Evolutionary conservation across 495 filamentous ascomycete species (phyloP).

Genomic region (Friedmanniomyces endolithicus): DNA sequence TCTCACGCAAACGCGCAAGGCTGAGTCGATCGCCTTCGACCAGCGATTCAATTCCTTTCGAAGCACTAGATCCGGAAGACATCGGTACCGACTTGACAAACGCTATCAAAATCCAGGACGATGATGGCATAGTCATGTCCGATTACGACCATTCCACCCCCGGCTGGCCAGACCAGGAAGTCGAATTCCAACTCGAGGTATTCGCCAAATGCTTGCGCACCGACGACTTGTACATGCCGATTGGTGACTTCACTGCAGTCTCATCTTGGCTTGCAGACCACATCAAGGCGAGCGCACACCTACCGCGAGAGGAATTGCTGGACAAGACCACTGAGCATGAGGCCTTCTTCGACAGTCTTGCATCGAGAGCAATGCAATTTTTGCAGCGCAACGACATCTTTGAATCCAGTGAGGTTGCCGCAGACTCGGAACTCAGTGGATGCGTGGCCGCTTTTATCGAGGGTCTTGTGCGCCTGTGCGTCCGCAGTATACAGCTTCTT

Average conservation of each 20-base stretch:
- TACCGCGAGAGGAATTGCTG: neutral
- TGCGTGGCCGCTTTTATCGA: neutral
- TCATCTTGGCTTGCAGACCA: neutral
- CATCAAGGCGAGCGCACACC: neutral
- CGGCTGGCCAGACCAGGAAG: neutral
- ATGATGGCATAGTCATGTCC: neutral
- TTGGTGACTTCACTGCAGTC: neutral
- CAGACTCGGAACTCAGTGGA: neutral
- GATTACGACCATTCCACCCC: neutral
- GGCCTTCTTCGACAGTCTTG: neutral
- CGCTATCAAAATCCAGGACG: slow-evolving; percentile 20
- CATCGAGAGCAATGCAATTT: neutral
- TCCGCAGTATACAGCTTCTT: neutral
- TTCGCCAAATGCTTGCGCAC: neutral
- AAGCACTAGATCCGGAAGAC: slow-evolving; percentile 20
- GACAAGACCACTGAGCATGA: neutral
- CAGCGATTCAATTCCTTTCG: slow-evolving; percentile 22
- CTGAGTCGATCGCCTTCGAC: slow-evolving; percentile 14
- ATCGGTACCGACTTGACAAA: slow-evolving; percentile 14
- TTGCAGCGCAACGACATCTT: neutral
- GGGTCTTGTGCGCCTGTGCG: neutral
- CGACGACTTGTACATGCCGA: neutral
- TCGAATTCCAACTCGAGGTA: neutral
- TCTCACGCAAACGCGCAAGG: slow-evolving; percentile 17
- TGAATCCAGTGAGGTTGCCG: neutral